A percentile compares a stretch with the other conserved stretches of the same genome.
These are phyloP conservation scores for Hura crepitans DNA, from an alignment of 441 rosid species.

Conservation along the genomic window DNA sequence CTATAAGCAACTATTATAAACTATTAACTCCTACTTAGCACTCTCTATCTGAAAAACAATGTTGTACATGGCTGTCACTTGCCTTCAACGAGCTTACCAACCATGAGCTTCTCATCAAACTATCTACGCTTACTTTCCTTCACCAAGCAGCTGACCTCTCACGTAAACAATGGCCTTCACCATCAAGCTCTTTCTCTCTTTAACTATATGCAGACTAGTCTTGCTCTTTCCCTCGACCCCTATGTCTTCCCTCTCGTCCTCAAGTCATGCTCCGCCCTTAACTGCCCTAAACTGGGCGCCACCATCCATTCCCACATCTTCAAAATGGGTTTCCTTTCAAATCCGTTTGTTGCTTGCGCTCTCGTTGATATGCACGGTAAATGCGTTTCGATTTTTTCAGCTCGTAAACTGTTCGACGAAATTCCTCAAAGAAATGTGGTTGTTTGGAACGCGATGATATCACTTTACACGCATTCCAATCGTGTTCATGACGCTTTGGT, in stretches of 20 bases:
- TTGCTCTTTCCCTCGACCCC: constrained; percentile 49
- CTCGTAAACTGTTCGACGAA: constrained; percentile 57
- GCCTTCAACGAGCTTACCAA: neutral
- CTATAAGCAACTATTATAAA: no score
- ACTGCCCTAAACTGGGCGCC: constrained; percentile 38
- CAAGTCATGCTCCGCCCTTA: constrained; percentile 52
- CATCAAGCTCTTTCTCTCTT: constrained; percentile 47
- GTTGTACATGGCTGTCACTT: neutral
- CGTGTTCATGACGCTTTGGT: constrained; percentile 34
- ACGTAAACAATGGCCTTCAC: constrained; percentile 45
- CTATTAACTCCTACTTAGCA: no score
- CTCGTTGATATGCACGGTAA: constrained; percentile 47
- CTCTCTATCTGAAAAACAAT: no score
- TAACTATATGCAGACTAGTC: constrained; percentile 43
- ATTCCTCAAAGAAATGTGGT: constrained; percentile 47
- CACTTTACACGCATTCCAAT: constrained; percentile 39
- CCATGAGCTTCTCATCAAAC: constrained; percentile 32
- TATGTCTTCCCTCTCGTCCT: constrained; percentile 53
- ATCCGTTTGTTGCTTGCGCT: constrained; percentile 47
- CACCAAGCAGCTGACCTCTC: constrained; percentile 51
- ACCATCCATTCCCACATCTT: constrained; percentile 43
- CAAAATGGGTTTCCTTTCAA: constrained; percentile 38
- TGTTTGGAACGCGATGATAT: constrained; percentile 53
- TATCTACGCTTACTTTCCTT: constrained; percentile 37
- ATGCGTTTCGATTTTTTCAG: constrained; percentile 37